phyloP scores from a whole-genome alignment of 2,329 filamentous ascomycete genomes.

The Penicillium sp. region DNA sequence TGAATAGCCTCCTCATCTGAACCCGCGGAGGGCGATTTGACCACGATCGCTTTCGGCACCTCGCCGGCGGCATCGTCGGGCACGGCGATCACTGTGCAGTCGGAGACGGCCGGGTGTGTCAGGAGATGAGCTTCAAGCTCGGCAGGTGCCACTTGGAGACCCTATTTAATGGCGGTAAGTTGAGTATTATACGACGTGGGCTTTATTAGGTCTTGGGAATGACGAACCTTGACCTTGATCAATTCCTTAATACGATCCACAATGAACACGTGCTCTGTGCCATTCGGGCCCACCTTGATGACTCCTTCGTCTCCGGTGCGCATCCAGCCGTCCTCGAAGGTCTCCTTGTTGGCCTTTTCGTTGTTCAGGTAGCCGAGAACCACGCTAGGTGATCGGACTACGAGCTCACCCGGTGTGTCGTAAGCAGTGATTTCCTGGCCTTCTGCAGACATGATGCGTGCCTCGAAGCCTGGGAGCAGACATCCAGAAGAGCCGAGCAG shows the following conservation, averaged over 20 bases:
- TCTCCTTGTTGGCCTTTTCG: conserved; percentile 75
- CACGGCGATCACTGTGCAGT: conserved; percentile 75
- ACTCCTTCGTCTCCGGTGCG: conserved; percentile 82
- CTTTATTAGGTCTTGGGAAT: background rate
- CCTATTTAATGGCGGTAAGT: conserved; percentile 46
- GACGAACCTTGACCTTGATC: conserved; percentile 70
- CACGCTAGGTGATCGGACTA: conserved; percentile 73
- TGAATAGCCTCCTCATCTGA: conserved; percentile 50
- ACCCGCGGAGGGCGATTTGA: conserved; percentile 55
- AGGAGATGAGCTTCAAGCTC: conserved; percentile 80
- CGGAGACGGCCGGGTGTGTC: conserved; percentile 69
- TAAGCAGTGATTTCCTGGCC: conserved; percentile 68
- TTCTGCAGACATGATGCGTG: conserved; percentile 65
- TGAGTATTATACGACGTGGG: background rate
- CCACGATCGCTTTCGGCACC: conserved; percentile 63
- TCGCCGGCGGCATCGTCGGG: conserved; percentile 63
- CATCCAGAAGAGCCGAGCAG: conserved; percentile 70
- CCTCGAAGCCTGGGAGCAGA: conserved; percentile 63
- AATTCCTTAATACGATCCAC: conserved; percentile 78
- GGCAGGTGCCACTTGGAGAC: conserved; percentile 77
- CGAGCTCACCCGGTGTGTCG: conserved; percentile 75
- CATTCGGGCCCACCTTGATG: conserved; percentile 60
- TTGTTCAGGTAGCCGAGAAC: conserved; percentile 86
- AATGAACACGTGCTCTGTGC: conserved; percentile 78
- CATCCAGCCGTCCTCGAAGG: conserved; percentile 78